A percentile compares a stretch with the other conserved stretches of the same genome.
These are phyloP conservation scores for Naegleria gruberi DNA, from an alignment of 208 protist genomes.

Conservation along the genomic window DNA sequence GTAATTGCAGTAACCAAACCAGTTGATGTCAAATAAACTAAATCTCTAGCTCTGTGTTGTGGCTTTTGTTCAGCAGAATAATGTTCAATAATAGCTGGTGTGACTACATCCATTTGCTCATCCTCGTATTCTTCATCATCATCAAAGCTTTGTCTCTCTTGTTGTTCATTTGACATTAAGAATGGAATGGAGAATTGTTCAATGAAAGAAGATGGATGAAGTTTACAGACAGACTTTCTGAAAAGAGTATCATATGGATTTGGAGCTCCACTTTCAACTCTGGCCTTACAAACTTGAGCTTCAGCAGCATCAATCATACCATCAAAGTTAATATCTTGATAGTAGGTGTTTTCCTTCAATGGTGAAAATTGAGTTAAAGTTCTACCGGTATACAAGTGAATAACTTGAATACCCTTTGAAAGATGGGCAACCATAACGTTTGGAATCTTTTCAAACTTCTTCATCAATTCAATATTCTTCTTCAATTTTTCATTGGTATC, in stretches of 20 bases:
- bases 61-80: background rate
- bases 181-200: background rate
- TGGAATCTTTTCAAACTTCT: conserved; percentile 25
- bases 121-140: background rate
- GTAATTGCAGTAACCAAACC: background rate
- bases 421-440: conserved; percentile 75
- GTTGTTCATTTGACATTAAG: background rate
- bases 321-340: conserved; percentile 76
- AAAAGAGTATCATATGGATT: background rate
- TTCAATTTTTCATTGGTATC: background rate
- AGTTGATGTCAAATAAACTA: background rate
- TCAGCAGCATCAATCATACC: conserved; percentile 21
- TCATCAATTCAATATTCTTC: conserved; percentile 15
- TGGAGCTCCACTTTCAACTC: background rate
- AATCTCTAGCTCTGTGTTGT: background rate
- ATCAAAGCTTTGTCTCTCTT: background rate
- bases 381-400: conserved; percentile 73
- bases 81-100: background rate
- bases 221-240: background rate
- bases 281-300: background rate
- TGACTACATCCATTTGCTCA: background rate
- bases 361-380: conserved; percentile 56
- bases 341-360: conserved; percentile 51
- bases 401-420: conserved; percentile 59
- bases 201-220: background rate